phyloP scores from a whole-genome alignment of 2,329 filamentous ascomycete species.

The Tolypocladium tropicale region DNA sequence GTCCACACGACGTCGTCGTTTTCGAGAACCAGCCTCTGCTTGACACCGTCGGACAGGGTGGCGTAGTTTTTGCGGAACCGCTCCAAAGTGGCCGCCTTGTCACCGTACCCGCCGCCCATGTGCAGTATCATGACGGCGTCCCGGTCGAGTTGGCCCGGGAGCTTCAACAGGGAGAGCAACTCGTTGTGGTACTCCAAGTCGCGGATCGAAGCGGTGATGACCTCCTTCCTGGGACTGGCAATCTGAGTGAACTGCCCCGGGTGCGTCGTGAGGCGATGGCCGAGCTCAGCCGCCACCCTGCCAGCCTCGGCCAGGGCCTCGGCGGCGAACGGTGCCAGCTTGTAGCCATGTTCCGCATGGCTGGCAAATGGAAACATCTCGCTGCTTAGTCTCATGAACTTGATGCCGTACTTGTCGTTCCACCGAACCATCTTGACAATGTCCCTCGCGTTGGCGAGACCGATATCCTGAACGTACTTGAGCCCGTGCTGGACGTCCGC shows the following conservation, averaged over 20 bases:
- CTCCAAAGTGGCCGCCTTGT: constrained; percentile 68
- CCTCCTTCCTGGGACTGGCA: constrained; percentile 68
- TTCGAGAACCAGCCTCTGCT: constrained; percentile 75
- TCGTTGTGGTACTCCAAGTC: constrained; percentile 87
- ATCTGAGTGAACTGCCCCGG: constrained; percentile 91
- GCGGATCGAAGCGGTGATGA: constrained; percentile 65
- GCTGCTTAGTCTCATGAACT: constrained; percentile 82
- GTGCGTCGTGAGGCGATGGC: constrained; percentile 81
- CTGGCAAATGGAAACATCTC: constrained; percentile 98
- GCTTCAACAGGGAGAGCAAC: constrained; percentile 63
- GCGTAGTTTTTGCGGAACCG: constrained; percentile 70
- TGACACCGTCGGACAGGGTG: constrained; percentile 56
- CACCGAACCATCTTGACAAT: constrained; percentile 78
- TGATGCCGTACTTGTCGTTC: constrained; percentile 89
- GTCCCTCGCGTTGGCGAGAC: constrained; percentile 73
- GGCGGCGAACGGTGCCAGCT: constrained; percentile 71
- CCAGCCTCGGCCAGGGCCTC: constrained; percentile 69
- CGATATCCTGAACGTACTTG: constrained; percentile 64
- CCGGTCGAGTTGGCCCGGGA: constrained; percentile 67
- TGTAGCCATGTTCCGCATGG: constrained; percentile 79
- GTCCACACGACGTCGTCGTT: constrained; percentile 91
- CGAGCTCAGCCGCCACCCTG: constrained; percentile 62
- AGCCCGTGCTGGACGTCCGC: constrained; percentile 57
- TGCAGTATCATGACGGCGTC: constrained; percentile 94
- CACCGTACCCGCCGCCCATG: constrained; percentile 83